Evolutionary conservation across 2,329 filamentous ascomycete genomes (phyloP), one percentile per base, ranked within the genome.

Genomic region (Lasiodiplodia gonubiensis): DNA sequence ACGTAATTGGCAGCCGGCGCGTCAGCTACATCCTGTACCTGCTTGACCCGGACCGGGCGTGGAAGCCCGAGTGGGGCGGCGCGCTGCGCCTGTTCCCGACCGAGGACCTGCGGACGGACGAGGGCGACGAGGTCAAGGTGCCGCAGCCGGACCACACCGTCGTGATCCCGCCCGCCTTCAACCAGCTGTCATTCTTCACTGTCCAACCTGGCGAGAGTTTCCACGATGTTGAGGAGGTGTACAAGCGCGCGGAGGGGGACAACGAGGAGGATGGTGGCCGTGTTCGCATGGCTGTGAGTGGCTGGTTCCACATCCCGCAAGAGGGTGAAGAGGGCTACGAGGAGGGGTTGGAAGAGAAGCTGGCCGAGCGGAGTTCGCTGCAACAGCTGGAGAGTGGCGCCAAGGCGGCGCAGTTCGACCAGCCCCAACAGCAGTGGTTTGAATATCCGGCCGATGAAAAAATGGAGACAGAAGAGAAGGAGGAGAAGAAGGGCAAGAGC

Each of bases 191-290:
- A 73, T 99, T 99, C 86, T 99, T 99, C 79, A 93, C 94, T 21
- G 96, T 99, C 7, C 93, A 97, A 81, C 95, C 95, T 0, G 95
- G 95, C n/a, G 90, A 97, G 85, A 98, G 94, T 78, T 99, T 98
- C 80, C 95, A 99, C 80, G 95, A 99, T 78, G 95, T 99, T 66
- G 94, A 98, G 81, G 95, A 99, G 81, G 95, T 99, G 4, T 98
- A 97, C 80, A 89, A 92, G 77, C 74, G 83, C 81, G 70, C 84
- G 77, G 68, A 83, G 82, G 76, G 86, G 82, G 73, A 86, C 88
- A 79, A 86, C 89, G 66, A 86, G 85, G 78, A 86, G 75, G 87
- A 94, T 68, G 90, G 90, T 21, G 90, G 90, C 0, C 88, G 92
- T 57, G 88, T 97, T 59, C 90, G 95, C 72, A 98, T 99, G 94